Evolutionary conservation across 1,139 yeast genomes (phyloP), one percentile per base, ranked within the genome.

Genomic region (Maudiozyma humilis): DNA sequence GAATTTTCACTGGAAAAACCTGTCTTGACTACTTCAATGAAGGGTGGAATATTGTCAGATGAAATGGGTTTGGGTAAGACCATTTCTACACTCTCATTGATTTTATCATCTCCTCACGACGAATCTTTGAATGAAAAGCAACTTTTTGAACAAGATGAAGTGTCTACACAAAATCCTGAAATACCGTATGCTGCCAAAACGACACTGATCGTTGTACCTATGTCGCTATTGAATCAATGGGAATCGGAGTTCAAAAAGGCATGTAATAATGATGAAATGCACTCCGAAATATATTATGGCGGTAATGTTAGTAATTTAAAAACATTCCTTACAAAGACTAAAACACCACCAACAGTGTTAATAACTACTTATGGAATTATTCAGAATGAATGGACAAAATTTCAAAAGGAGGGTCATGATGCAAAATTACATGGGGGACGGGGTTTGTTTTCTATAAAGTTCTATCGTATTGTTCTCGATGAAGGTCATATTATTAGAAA

Each of bases 11-110:
- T 77, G 17, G 73, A 73, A 16, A 78, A 75, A 51, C 97, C 97
- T 1, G 50, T 77, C 4, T 63, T 82, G 6, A 76, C 73, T 48
- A 69, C 81, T 0, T 64, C 75, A 30, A 71, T 79, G 33, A 67
- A 68, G 48, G 97, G 98, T 18, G 98, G 98, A 1, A 85, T 89
- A 15, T 67, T 89, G n/a, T 95, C 96, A 0, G 97, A 89, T 64
- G 97, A 89, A 61, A 89, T 89, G 97, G 97, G 97, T 0, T 70
- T 89, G 6, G 97, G 97, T 37, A 89, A 89, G 59, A 89, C 97
- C 0, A 84, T 89, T 17, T 83, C 95, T 0, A 78, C 95, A 0
- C 64, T 87, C 48, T 76, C 96, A 0, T 65, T 91, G 42, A 69
- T 91, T 5, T 77, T 82, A 47, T 72, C 85, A 0, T 78, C 73